Evolutionary conservation across 495 filamentous ascomycete species (phyloP).

Genomic region (Chaetomium fimeti): DNA sequence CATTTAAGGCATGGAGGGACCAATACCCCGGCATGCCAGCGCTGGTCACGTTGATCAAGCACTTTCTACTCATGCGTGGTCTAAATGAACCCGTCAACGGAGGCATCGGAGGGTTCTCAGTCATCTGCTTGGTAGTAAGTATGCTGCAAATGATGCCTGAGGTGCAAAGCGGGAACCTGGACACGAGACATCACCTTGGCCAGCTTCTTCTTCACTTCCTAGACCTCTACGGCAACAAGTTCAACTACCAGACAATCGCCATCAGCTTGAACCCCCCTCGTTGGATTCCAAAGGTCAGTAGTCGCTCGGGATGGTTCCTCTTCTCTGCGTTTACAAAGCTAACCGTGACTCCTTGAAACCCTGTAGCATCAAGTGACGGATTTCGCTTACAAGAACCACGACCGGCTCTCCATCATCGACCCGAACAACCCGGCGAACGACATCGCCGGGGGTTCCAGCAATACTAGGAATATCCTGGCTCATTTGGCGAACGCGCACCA

Average conservation of each 20-base stretch:
- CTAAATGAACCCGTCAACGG: slow-evolving; percentile 88
- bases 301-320: neutral
- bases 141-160: slow-evolving; percentile 75
- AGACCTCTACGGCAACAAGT: slow-evolving; percentile 78
- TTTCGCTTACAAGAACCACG: slow-evolving; percentile 50
- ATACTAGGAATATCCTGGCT: slow-evolving; percentile 59
- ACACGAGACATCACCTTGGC: slow-evolving; percentile 65
- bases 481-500: slow-evolving; percentile 63
- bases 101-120: slow-evolving; percentile 90
- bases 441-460: slow-evolving; percentile 75
- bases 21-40: slow-evolving; percentile 79
- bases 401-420: slow-evolving; percentile 74
- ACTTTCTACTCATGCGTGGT: slow-evolving; percentile 82
- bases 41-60: slow-evolving; percentile 83
- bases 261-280: slow-evolving; percentile 73
- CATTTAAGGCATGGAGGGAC: slow-evolving; percentile 73
- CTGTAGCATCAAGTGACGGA: slow-evolving; percentile 36
- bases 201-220: slow-evolving; percentile 81
- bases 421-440: slow-evolving; percentile 83
- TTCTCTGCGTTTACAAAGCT: slow-evolving; percentile 13
- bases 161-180: slow-evolving; percentile 55
- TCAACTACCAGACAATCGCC: slow-evolving; percentile 63
- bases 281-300: slow-evolving; percentile 69
- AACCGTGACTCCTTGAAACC: slow-evolving; percentile 15
- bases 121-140: slow-evolving; percentile 89